Percentiles rank a stretch among this genome's conserved stretches.
Conservation (phyloP, 1,139 yeast genomes). For the Petasospora rhodanensis region DNA sequence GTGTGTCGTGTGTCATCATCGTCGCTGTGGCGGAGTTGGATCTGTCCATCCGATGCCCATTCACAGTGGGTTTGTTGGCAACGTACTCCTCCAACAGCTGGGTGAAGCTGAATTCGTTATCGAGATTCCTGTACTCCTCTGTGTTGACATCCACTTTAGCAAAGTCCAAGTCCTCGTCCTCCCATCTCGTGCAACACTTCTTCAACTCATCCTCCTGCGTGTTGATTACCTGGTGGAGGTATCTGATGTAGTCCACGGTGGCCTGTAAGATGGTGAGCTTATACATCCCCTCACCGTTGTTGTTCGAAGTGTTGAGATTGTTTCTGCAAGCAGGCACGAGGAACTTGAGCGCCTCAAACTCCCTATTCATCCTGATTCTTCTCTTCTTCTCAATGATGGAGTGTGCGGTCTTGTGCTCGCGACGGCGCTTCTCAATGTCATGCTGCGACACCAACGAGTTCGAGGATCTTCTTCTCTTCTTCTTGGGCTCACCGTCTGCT, state of each 20-base stretch:
- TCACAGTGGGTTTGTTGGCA: slow-evolving; percentile 37
- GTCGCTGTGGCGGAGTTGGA: slow-evolving; percentile 2
- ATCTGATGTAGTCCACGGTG: slow-evolving; percentile 73
- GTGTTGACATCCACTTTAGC: slow-evolving; percentile 51
- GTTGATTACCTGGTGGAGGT: slow-evolving; percentile 56
- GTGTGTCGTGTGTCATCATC: background rate
- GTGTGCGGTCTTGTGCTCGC: slow-evolving; percentile 61
- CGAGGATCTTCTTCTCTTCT: slow-evolving; percentile 40
- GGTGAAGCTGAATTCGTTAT: slow-evolving; percentile 49
- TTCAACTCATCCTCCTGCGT: slow-evolving; percentile 39
- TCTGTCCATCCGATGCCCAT: slow-evolving; percentile 16
- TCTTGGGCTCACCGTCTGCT: slow-evolving; percentile 27
- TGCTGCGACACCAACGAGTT: slow-evolving; percentile 42
- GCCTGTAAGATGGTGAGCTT: slow-evolving; percentile 76
- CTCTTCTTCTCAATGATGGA: slow-evolving; percentile 78
- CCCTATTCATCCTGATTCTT: slow-evolving; percentile 73
- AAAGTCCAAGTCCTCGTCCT: slow-evolving; percentile 29
- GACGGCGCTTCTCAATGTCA: slow-evolving; percentile 50
- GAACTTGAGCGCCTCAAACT: slow-evolving; percentile 74
- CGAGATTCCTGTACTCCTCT: slow-evolving; percentile 55
- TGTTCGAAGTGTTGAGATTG: slow-evolving; percentile 26
- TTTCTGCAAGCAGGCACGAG: slow-evolving; percentile 74
- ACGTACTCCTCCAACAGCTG: slow-evolving; percentile 15
- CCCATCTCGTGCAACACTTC: slow-evolving; percentile 12
- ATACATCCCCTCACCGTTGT: slow-evolving; percentile 57